These are phyloP conservation scores for Phoma herbarum DNA, from an alignment of 2,329 filamentous ascomycete genomes.

Conservation along the genomic window DNA sequence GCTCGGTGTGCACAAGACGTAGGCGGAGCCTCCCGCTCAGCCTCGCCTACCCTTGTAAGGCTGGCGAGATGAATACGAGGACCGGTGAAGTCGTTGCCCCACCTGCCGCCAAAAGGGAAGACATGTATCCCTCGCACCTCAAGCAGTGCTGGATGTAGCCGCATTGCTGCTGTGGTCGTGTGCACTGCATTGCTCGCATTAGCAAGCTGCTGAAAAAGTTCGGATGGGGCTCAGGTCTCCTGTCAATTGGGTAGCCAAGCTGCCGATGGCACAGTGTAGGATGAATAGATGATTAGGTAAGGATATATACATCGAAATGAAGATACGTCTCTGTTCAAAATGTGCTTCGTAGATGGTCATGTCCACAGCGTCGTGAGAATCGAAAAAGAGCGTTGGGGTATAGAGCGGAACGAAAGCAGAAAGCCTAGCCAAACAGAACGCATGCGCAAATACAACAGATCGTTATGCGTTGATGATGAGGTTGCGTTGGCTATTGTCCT, in stretches of 20 bases:
- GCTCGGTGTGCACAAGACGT: background rate
- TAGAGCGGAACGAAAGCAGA: constrained; percentile 19
- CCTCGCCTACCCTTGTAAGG: constrained; percentile 10
- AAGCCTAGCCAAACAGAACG: constrained; percentile 13
- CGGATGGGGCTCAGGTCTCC: background rate
- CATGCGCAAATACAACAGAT: constrained; percentile 1
- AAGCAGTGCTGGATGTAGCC: background rate
- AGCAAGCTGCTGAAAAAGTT: background rate
- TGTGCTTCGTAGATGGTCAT: constrained; percentile 16
- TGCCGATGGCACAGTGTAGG: background rate
- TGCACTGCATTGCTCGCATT: background rate
- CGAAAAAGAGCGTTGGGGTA: constrained; percentile 24
- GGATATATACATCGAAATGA: constrained; percentile 17
- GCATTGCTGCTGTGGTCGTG: no score
- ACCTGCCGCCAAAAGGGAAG: constrained; percentile 11
- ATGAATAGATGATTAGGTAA: constrained; percentile 2
- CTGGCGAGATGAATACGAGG: constrained; percentile 16
- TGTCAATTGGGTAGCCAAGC: background rate
- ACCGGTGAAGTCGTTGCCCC: constrained; percentile 20
- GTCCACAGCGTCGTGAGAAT: constrained; percentile 9
- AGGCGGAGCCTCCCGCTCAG: constrained; percentile 2
- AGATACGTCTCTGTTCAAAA: constrained; percentile 1
- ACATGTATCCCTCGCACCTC: constrained; percentile 7
- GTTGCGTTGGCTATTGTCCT: constrained; percentile 76
- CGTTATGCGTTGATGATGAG: constrained; percentile 62